A percentile compares a stretch with the other conserved stretches of the same genome.
These are phyloP conservation scores for Graphilbum sp. DNA, from an alignment of 2,329 filamentous ascomycete species.

Conservation along the genomic window DNA sequence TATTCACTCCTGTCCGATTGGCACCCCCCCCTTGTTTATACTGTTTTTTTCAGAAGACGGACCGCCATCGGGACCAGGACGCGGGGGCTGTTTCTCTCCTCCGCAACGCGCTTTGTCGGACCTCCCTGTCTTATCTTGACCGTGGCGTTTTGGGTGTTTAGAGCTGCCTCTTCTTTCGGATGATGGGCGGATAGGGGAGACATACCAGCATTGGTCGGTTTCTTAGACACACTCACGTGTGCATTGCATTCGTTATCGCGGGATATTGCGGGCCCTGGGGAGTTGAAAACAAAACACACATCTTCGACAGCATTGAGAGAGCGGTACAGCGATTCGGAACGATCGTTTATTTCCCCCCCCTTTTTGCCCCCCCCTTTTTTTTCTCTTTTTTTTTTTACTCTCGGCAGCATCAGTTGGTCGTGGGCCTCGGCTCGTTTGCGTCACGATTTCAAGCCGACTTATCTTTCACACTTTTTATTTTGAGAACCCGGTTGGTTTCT, in stretches of 20 bases:
- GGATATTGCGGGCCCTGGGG: conserved; percentile 3
- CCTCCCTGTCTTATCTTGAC: no score
- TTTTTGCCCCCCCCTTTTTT: not conserved
- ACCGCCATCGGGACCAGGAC: no score
- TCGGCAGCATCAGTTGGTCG: no score
- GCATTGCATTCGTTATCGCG: conserved; percentile 9
- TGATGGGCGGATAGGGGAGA: not conserved
- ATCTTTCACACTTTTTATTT: no score
- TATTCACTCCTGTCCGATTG: no score
- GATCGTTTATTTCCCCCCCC: conserved; percentile 2
- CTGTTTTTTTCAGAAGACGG: not conserved
- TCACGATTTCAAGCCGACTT: no score
- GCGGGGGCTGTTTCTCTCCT: no score
- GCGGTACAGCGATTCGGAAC: conserved; percentile 2
- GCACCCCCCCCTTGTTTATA: not conserved
- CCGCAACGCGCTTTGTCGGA: no score
- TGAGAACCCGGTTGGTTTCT: no score
- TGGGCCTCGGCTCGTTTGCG: no score
- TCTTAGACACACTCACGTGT: conserved; percentile 4
- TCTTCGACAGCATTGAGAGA: conserved; percentile 2
- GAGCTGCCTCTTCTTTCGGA: not conserved
- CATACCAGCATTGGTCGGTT: not conserved
- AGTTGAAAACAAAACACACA: conserved; percentile 4
- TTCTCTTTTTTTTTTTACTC: no score
- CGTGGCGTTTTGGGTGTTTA: not conserved